phyloP scores from a whole-genome alignment of 78 protist species.

The Guillardia theta region DNA sequence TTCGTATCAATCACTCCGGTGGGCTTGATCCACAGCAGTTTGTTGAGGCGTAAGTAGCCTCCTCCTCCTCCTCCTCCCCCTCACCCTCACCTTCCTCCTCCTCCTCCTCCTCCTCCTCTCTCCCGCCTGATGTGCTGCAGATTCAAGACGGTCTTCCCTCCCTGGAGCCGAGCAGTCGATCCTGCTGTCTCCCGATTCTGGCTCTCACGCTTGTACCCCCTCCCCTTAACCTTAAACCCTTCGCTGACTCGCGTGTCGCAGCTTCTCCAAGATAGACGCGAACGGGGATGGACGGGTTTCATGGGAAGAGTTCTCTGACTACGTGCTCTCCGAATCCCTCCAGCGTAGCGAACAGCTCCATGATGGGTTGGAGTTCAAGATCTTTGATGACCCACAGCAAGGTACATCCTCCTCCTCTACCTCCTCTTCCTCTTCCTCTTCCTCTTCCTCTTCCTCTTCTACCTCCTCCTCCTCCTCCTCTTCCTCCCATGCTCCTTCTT shows the following conservation, averaged over 20 bases:
- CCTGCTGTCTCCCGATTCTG: background rate
- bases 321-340: background rate
- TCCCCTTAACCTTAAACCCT: background rate
- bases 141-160: background rate
- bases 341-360: background rate
- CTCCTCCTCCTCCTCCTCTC: background rate
- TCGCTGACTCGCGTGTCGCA: background rate
- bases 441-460: background rate
- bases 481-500: background rate
- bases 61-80: background rate
- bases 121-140: background rate
- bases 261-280: background rate
- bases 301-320: background rate
- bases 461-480: background rate
- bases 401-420: background rate
- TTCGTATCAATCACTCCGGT: background rate
- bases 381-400: too few relatives aligned
- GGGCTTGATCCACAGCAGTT: background rate
- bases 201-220: background rate
- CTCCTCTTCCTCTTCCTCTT: background rate
- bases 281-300: background rate
- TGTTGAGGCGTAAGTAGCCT: background rate
- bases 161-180: background rate
- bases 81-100: background rate
- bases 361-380: too few relatives aligned